phyloP scores from a whole-genome alignment of 805 yeast species.

The Barnettozyma sp. region DNA sequence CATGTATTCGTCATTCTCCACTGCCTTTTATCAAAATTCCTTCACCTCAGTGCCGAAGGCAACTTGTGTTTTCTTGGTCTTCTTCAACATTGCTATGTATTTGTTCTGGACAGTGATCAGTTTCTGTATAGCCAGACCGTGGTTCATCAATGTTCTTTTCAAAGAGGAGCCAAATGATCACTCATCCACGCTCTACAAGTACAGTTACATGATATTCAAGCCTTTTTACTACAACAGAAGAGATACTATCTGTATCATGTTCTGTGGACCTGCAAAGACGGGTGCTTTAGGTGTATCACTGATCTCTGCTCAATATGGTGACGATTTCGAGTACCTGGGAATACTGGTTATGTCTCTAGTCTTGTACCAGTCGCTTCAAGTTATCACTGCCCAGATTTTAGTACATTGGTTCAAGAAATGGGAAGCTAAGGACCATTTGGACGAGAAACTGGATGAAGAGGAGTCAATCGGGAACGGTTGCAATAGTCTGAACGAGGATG shows the following conservation, averaged over 20 bases:
- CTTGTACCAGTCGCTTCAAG: constrained; percentile 82
- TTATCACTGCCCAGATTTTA: constrained; percentile 68
- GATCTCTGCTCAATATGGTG: constrained; percentile 73
- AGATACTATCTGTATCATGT: constrained; percentile 74
- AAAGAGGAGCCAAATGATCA: constrained; percentile 40
- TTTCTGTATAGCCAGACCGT: constrained; percentile 54
- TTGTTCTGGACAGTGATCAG: constrained; percentile 66
- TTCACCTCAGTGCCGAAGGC: constrained; percentile 63
- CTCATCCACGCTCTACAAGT: constrained; percentile 39
- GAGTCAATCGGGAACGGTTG: constrained; percentile 8
- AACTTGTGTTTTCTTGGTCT: constrained; percentile 69
- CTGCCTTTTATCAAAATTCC: constrained; percentile 80
- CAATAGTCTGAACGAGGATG: too few species aligned
- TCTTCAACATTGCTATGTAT: constrained; percentile 77
- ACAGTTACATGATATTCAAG: constrained; percentile 31
- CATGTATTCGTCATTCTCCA: constrained; percentile 75
- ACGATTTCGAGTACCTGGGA: constrained; percentile 54
- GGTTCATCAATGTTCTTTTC: constrained; percentile 38
- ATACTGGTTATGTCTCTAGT: constrained; percentile 74
- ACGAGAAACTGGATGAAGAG: constrained; percentile 14
- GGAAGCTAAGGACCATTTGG: constrained; percentile 32
- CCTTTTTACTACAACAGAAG: constrained; percentile 66
- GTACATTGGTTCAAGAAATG: constrained; percentile 63
- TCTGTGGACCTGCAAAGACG: constrained; percentile 90
- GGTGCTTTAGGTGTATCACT: constrained; percentile 88